phyloP scores from a whole-genome alignment of 164 flowering plant genomes.

The Stephania japonica region DNA sequence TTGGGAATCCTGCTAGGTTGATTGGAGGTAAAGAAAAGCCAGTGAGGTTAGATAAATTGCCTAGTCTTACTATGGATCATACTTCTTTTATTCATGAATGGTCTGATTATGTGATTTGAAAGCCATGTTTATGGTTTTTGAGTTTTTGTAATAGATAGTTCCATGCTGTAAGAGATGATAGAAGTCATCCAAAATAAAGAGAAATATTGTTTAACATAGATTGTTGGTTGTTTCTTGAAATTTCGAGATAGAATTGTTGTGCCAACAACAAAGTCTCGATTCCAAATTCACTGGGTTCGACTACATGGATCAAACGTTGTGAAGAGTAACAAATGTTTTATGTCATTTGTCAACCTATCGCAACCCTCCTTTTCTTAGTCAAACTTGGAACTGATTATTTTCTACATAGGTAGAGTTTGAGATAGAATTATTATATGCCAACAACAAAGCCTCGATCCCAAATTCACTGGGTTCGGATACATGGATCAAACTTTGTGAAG shows the following conservation, averaged over 20 bases:
- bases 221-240: not conserved
- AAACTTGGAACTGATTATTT: too few relatives aligned
- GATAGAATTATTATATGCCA: too few relatives aligned
- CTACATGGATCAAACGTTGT: not conserved
- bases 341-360: too few relatives aligned
- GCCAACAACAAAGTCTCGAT: too few relatives aligned
- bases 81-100: constrained; percentile 25
- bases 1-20: constrained; percentile 74
- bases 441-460: too few relatives aligned
- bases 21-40: constrained; percentile 52
- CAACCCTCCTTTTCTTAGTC: too few relatives aligned
- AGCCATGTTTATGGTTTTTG: not conserved
- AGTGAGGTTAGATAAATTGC: constrained; percentile 19
- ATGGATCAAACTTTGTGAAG: too few relatives aligned
- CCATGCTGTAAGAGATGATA: constrained; percentile 1
- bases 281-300: too few relatives aligned
- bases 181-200: not conserved
- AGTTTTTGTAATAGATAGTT: not conserved
- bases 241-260: too few relatives aligned
- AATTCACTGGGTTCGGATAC: too few relatives aligned
- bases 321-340: too few relatives aligned
- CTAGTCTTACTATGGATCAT: constrained; percentile 36
- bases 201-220: not conserved
- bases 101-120: constrained; percentile 30
- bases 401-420: too few relatives aligned